These are phyloP conservation scores for Emiliania huxleyi DNA, from an alignment of 78 protist species.

Conservation along the genomic window DNA sequence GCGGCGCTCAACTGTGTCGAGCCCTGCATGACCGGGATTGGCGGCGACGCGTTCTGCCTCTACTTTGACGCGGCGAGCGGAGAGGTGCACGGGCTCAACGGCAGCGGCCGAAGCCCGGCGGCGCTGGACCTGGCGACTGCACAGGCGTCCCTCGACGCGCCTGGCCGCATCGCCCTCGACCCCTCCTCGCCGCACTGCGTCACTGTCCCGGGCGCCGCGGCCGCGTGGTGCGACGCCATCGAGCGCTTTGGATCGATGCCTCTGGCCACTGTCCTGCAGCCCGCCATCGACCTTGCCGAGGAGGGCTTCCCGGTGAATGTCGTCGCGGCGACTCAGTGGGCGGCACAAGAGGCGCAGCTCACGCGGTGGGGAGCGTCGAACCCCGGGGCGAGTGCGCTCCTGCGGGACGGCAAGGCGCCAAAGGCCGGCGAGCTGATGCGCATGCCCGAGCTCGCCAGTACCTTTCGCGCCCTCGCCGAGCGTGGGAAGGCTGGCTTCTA, in stretches of 20 bases:
- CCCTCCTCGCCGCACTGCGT: background rate
- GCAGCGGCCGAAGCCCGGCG: slow-evolving; percentile 71
- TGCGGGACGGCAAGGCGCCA: slow-evolving; percentile 58
- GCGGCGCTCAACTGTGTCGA: slow-evolving; percentile 3
- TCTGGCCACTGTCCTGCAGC: slow-evolving; percentile 43
- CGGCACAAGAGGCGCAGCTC: background rate
- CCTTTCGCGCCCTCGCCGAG: slow-evolving; percentile 41
- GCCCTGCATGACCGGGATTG: slow-evolving; percentile 79
- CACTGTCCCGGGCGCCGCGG: slow-evolving; percentile 75
- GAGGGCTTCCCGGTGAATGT: slow-evolving; percentile 57
- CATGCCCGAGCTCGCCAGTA: slow-evolving; percentile 55
- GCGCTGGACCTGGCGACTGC: slow-evolving; percentile 32
- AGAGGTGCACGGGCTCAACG: slow-evolving; percentile 67
- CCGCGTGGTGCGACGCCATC: slow-evolving; percentile 77
- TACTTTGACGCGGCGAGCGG: slow-evolving; percentile 34
- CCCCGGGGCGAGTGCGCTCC: slow-evolving; percentile 39
- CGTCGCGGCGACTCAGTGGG: slow-evolving; percentile 37
- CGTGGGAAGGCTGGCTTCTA: slow-evolving; percentile 76
- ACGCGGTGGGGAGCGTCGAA: background rate
- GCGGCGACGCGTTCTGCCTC: slow-evolving; percentile 80
- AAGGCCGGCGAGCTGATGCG: slow-evolving; percentile 57
- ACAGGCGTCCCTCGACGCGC: background rate
- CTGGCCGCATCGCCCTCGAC: background rate
- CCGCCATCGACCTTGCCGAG: slow-evolving; percentile 71
- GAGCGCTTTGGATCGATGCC: slow-evolving; percentile 59